Evolutionary conservation across 257 asterid species (phyloP).

Genomic region (Anisodus acutangulus): DNA sequence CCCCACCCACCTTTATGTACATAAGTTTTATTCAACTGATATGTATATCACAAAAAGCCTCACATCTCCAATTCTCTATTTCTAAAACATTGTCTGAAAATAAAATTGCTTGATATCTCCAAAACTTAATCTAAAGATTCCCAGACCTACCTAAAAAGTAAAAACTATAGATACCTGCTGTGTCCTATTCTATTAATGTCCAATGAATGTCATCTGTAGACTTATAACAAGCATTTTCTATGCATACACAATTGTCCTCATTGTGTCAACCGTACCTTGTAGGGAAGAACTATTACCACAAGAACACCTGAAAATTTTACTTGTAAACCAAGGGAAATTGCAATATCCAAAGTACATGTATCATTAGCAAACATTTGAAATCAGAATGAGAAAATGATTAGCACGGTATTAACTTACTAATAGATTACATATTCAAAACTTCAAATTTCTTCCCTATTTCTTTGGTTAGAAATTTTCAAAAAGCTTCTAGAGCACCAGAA

Average conservation of each 20-base stretch:
- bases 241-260: neutral
- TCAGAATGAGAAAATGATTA: constrained; percentile 15
- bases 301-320: neutral
- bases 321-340: neutral
- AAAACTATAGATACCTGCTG: too few species aligned
- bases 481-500: neutral
- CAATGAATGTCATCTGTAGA: neutral
- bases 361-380: constrained; percentile 2
- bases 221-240: neutral
- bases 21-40: too few species aligned
- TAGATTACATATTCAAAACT: neutral
- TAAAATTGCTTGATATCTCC: too few species aligned
- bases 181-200: neutral
- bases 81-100: too few species aligned
- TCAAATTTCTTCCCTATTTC: neutral
- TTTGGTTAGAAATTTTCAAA: neutral
- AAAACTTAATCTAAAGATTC: too few species aligned
- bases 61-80: too few species aligned
- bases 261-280: neutral
- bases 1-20: too few species aligned
- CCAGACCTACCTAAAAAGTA: too few species aligned
- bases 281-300: neutral
- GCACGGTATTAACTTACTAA: neutral
- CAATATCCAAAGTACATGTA: neutral
- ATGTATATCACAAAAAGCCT: too few species aligned